These are phyloP conservation scores for Suillus decipiens DNA, from an alignment of 768 basidiomycete genomes.

Conservation along the genomic window DNA sequence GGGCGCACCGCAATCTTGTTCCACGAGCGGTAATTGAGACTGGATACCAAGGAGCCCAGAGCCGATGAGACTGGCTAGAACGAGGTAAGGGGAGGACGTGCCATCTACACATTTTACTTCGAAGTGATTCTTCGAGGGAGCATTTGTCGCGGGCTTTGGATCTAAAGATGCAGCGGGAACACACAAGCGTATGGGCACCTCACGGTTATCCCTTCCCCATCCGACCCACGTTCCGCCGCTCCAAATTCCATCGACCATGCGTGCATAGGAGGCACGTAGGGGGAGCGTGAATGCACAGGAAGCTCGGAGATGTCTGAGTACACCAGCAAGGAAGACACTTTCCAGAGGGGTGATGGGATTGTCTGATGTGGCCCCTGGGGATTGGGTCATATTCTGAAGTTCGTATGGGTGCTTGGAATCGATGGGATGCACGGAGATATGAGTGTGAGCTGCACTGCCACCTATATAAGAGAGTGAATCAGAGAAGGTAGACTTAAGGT, in stretches of 20 bases:
- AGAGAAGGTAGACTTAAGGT: not conserved
- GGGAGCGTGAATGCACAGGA: conserved; percentile 61
- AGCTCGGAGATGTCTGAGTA: conserved; percentile 59
- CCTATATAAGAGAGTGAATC: conserved; percentile 26
- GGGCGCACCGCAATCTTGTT: conserved; percentile 37
- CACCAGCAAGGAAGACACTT: conserved; percentile 60
- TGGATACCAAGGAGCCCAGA: conserved; percentile 56
- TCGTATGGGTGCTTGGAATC: not conserved
- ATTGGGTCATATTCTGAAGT: not conserved
- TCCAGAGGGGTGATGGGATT: conserved; percentile 45
- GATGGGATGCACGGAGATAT: conserved; percentile 58
- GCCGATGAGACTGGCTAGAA: conserved; percentile 54
- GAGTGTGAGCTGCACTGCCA: conserved; percentile 61
- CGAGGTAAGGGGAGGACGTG: conserved; percentile 62
- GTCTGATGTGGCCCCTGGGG: conserved; percentile 7
- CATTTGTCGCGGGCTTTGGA: conserved; percentile 28
- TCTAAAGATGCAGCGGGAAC: not conserved
- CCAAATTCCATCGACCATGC: conserved; percentile 68
- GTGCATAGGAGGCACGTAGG: conserved; percentile 58
- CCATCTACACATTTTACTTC: conserved; percentile 65
- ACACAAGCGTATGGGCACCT: conserved; percentile 61
- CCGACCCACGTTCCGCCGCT: conserved; percentile 68
- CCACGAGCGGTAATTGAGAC: conserved; percentile 36
- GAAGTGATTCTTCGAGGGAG: conserved; percentile 55
- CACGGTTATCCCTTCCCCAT: conserved; percentile 73